phyloP scores from a whole-genome alignment of 2,329 filamentous ascomycete genomes.

The Verticillium nonalfalfae region DNA sequence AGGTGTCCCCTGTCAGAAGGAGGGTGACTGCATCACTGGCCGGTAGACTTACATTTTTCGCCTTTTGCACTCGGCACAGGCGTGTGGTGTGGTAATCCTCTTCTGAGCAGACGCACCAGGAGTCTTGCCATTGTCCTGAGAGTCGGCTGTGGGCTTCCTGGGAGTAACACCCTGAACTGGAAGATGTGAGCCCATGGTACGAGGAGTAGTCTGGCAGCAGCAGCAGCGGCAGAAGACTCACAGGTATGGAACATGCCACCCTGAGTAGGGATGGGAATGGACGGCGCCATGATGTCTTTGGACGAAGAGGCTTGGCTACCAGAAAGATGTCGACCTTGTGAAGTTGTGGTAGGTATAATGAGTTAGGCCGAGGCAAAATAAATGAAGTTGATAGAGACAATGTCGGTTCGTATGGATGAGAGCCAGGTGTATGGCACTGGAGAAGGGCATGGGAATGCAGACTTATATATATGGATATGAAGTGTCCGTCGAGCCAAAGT shows the following conservation, averaged over 20 bases:
- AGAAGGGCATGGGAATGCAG: neutral
- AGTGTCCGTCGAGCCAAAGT: neutral
- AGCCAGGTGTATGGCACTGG: neutral
- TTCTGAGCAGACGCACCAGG: conserved; percentile 31
- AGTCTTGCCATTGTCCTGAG: conserved; percentile 26
- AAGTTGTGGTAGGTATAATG: neutral
- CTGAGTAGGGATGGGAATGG: conserved; percentile 9
- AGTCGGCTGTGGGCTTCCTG: conserved; percentile 8
- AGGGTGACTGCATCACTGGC: too few species aligned
- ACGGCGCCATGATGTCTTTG: conserved; percentile 8
- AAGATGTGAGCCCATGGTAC: neutral
- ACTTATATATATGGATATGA: neutral
- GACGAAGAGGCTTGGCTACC: neutral
- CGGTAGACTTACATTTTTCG: conserved; percentile 58
- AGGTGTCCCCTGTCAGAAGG: conserved; percentile 16
- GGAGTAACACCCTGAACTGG: conserved; percentile 13
- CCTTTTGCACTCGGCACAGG: conserved; percentile 71
- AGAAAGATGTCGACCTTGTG: neutral
- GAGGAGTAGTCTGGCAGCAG: neutral
- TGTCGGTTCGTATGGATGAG: neutral
- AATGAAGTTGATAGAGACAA: neutral
- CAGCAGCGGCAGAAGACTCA: conserved; percentile 2
- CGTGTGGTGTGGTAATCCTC: conserved; percentile 52
- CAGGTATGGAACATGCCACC: conserved; percentile 14
- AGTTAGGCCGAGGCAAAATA: neutral